Percentiles rank a stretch among this genome's conserved stretches.
Evolutionary conservation across 441 rosid species (phyloP).

Genomic region (Theobroma grandiflorum): DNA sequence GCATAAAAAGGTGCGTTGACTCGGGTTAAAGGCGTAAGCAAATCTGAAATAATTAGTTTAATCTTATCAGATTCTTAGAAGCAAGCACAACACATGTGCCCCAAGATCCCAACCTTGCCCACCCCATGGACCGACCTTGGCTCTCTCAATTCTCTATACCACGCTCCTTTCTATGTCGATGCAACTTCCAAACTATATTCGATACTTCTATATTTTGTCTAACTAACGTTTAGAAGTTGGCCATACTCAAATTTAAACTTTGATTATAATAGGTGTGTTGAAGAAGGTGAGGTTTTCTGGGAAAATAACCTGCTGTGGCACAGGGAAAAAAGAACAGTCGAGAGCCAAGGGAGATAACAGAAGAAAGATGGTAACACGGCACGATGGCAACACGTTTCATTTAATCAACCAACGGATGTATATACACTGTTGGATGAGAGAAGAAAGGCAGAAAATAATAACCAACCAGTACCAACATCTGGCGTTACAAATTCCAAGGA

Average conservation of each 20-base stretch:
- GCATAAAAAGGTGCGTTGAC: conserved; percentile 18
- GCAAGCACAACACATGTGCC: conserved; percentile 1
- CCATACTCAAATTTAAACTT: neutral
- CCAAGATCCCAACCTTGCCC: conserved; percentile 13
- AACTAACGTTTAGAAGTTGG: neutral
- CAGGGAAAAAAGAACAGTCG: no score
- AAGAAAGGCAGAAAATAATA: no score
- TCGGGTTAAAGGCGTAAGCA: neutral
- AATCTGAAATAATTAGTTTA: neutral
- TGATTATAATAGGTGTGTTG: neutral
- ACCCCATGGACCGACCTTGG: conserved; percentile 7
- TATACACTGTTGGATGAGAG: no score
- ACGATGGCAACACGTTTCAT: no score
- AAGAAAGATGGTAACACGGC: no score
- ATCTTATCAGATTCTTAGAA: neutral
- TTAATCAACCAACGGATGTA: no score
- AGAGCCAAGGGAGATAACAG: no score
- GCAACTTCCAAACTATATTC: neutral
- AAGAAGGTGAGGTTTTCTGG: no score
- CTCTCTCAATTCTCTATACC: conserved; percentile 9
- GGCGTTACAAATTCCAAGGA: no score
- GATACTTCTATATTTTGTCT: neutral
- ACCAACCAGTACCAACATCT: no score
- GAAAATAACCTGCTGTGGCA: no score
- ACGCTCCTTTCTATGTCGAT: conserved; percentile 1